A percentile compares a stretch with the other conserved stretches of the same genome.
phyloP scores from a whole-genome alignment of 2,329 filamentous ascomycete genomes.

The Penicillium sp. region DNA sequence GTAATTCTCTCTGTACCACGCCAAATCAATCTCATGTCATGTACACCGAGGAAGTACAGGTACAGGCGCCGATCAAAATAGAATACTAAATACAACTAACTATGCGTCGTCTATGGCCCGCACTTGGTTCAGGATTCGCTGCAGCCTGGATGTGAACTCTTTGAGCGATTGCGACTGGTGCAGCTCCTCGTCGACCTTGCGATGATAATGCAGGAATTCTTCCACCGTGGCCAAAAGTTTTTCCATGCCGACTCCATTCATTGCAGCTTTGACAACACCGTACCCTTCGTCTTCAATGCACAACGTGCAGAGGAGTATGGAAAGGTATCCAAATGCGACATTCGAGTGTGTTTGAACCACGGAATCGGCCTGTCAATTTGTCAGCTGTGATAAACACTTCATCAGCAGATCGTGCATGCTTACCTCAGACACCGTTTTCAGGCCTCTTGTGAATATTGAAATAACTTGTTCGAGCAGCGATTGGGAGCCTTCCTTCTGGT shows the following conservation, averaged over 20 bases:
- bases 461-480: conserved; percentile 59
- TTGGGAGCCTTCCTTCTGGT: conserved; percentile 30
- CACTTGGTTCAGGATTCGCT: conserved; percentile 49
- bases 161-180: conserved; percentile 40
- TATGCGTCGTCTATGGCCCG: conserved; percentile 17
- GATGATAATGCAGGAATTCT: conserved; percentile 60
- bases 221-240: conserved; percentile 55
- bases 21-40: no score
- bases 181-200: conserved; percentile 52
- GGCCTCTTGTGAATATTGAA: conserved; percentile 63
- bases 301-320: conserved; percentile 77
- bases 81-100: not conserved
- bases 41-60: no score
- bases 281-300: conserved; percentile 55
- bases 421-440: conserved; percentile 65
- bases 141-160: conserved; percentile 53
- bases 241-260: conserved; percentile 47
- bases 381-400: not conserved
- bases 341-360: conserved; percentile 70
- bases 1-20: not conserved
- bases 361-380: conserved; percentile 44
- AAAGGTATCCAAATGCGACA: conserved; percentile 81
- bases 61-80: no score
- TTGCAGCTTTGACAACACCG: conserved; percentile 35
- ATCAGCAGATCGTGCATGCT: conserved; percentile 24